Conservation (phyloP, 495 filamentous ascomycete genomes). For the Staphylotrichum longicolle region DNA sequence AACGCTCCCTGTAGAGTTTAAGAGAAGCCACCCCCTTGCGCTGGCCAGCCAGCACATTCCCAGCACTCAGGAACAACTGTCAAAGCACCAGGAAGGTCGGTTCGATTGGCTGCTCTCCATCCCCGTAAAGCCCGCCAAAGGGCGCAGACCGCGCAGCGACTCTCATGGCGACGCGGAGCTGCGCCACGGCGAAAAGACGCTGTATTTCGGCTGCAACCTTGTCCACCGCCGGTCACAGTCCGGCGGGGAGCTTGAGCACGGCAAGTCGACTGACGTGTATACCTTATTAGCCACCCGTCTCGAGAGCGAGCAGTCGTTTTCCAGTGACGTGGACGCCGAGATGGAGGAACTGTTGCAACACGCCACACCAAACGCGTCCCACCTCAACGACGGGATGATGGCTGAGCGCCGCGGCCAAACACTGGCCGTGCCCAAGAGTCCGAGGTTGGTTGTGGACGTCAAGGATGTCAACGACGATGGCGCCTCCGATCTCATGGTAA, state of each 20-base stretch:
- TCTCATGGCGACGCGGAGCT: conserved; percentile 23
- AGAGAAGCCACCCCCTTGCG: conserved; percentile 31
- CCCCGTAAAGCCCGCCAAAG: conserved; percentile 21
- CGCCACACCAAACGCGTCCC: too few relatives aligned
- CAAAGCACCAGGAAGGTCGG: conserved; percentile 52
- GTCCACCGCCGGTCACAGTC: conserved; percentile 33
- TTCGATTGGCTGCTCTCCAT: conserved; percentile 49
- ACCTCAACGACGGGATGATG: neutral
- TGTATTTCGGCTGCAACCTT: conserved; percentile 49
- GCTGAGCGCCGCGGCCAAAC: neutral
- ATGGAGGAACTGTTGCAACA: neutral
- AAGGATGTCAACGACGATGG: neutral
- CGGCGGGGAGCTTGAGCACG: conserved; percentile 6
- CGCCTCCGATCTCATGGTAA: neutral
- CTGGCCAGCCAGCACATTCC: conserved; percentile 36
- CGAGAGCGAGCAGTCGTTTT: conserved; percentile 26
- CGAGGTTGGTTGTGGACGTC: neutral
- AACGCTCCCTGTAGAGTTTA: neutral
- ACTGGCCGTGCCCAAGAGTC: neutral
- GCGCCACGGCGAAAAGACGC: conserved; percentile 26
- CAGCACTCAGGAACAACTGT: conserved; percentile 40
- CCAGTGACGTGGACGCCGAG: conserved; percentile 3
- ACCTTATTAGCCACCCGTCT: conserved; percentile 38
- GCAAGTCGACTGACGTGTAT: conserved; percentile 29
- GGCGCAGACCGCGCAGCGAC: conserved; percentile 17